Evolutionary conservation across 2,329 filamentous ascomycete species (phyloP), one percentile per base, ranked within the genome.

Genomic region (Alternaria hordeiaustralica): DNA sequence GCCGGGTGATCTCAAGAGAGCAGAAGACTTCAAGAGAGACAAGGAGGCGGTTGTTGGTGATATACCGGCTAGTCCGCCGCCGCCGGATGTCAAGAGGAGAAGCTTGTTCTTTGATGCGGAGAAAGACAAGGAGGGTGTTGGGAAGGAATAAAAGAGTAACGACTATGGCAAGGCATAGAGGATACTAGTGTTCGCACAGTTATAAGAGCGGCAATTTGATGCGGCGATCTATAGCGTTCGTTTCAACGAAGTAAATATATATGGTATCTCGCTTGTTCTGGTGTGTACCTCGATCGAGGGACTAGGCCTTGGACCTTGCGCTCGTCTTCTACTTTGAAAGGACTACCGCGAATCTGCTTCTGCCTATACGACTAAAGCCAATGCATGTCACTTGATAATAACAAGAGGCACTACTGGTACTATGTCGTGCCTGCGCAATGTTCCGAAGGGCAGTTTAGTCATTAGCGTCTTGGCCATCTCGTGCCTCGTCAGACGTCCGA

Each of bases 1-100:
- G 1, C 50, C 68, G 5, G 68, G 68, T 4, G 75, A 78, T 49
- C 8, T 72, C 20, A 74, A 75, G 55, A 57, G 74, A 6, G 71
- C 75, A 3, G 76, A 77, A 18, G 70, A 74, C 33, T 75, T 77
- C 25, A 61, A 70, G 50, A 59, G 60, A 21, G 71, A 74, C 7
- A 76, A 72, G 55, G 65, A 60, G 21, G 49, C 33, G 4, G 43
- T 33, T 7, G 12, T 70, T 13, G 67, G 63, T 10, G 54, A 30
- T 20, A 51, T 15, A n/a, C 55, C 55, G 12, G 49, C 28, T 23
- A 53, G 26, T 11, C 55, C 36, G 13, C 44, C 44, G 15, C 49
- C 49, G 18, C 21, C 21, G 25, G 63, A 66, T 21, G 46, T 55
- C 23, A 59, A 67, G 53, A 61, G 66, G 44, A 58, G 64, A 21